These are phyloP conservation scores for Cyphellophora attinorum DNA, from an alignment of 2,329 filamentous ascomycete genomes.

Conservation along the genomic window DNA sequence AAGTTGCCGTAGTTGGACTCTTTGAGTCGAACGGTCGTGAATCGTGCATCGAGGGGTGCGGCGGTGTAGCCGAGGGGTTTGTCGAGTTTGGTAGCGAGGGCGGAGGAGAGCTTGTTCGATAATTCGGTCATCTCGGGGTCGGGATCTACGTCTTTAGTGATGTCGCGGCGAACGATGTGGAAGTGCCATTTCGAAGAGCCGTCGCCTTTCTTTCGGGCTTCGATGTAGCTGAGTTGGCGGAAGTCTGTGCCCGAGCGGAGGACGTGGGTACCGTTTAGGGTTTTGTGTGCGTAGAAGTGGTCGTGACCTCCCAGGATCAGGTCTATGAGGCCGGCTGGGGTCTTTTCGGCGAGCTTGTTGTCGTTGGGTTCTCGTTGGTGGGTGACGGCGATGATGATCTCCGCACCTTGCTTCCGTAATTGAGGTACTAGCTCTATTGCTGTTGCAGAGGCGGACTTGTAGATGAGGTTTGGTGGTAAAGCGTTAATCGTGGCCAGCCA, in stretches of 20 bases:
- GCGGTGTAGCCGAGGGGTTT: slow-evolving; percentile 78
- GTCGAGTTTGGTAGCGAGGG: slow-evolving; percentile 65
- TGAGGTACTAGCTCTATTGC: slow-evolving; percentile 66
- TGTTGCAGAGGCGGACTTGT: slow-evolving; percentile 66
- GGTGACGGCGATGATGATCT: slow-evolving; percentile 72
- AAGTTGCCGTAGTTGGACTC: slow-evolving; percentile 88
- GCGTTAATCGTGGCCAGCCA: slow-evolving; percentile 86
- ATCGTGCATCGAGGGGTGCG: slow-evolving; percentile 73
- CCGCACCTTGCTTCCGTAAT: slow-evolving; percentile 66
- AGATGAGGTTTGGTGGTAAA: slow-evolving; percentile 71
- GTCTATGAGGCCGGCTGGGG: slow-evolving; percentile 63
- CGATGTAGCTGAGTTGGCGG: slow-evolving; percentile 82
- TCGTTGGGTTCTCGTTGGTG: slow-evolving; percentile 87
- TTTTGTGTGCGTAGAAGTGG: slow-evolving; percentile 71
- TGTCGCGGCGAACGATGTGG: slow-evolving; percentile 64
- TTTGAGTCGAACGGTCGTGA: slow-evolving; percentile 64
- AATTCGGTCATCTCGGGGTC: slow-evolving; percentile 52
- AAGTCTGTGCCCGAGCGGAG: slow-evolving; percentile 86
- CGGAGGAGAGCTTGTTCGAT: slow-evolving; percentile 60
- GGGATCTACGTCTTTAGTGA: slow-evolving; percentile 58
- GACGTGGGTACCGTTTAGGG: slow-evolving; percentile 72
- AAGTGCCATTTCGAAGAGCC: slow-evolving; percentile 59
- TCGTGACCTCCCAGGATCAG: slow-evolving; percentile 84
- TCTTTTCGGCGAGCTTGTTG: slow-evolving; percentile 68
- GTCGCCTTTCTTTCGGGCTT: slow-evolving; percentile 49